phyloP scores from a whole-genome alignment of 768 basidiomycete species.

The Boletus reticulatus region DNA sequence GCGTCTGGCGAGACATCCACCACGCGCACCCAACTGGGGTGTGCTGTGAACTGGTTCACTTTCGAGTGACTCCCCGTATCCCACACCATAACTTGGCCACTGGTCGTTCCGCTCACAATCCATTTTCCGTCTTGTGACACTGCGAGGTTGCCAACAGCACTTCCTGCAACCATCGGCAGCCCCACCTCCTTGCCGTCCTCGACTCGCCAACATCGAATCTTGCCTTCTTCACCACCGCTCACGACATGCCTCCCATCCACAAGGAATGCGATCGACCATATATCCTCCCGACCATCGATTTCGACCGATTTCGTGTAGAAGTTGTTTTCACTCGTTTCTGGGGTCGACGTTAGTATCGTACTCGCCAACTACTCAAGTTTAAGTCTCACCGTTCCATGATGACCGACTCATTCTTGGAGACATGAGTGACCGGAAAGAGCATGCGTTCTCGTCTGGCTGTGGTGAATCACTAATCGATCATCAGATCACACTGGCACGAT shows the following conservation, averaged over 20 bases:
- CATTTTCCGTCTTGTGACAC: constrained; percentile 5
- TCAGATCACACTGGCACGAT: too few relatives aligned
- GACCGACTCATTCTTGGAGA: not conserved
- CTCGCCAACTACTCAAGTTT: not conserved
- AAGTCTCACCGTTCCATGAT: not conserved
- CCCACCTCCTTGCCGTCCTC: constrained; percentile 5
- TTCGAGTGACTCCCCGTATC: not conserved
- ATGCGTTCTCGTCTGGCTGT: too few relatives aligned
- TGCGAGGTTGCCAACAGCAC: not conserved
- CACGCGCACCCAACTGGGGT: constrained; percentile 1
- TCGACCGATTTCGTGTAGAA: not conserved
- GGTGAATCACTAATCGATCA: too few relatives aligned
- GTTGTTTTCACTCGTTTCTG: not conserved
- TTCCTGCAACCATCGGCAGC: not conserved
- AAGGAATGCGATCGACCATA: constrained; percentile 7
- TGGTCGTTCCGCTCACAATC: constrained; percentile 1
- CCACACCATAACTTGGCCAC: constrained; percentile 4
- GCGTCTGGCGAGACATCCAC: constrained; percentile 2
- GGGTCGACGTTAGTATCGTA: too few relatives aligned
- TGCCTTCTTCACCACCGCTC: constrained; percentile 2
- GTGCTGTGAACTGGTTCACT: not conserved
- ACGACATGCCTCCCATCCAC: constrained; percentile 2
- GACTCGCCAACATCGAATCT: constrained; percentile 4
- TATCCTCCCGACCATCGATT: not conserved
- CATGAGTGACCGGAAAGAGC: not conserved